Evolutionary conservation across 129 eudicot genomes (phyloP).

Genomic region (Tagetes erecta): DNA sequence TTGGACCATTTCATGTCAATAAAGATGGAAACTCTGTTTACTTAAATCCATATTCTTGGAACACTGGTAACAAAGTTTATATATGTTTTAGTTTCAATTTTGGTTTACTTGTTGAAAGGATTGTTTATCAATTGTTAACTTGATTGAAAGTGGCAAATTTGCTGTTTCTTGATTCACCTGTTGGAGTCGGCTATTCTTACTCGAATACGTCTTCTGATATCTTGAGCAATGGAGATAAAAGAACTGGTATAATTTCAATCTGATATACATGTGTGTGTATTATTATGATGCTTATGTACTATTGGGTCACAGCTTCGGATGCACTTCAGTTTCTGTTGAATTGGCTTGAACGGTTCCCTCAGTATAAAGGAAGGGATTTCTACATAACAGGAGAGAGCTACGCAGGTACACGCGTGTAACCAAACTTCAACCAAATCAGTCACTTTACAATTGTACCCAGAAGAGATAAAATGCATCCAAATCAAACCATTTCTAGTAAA

Average conservation of each 20-base stretch:
- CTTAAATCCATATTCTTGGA: constrained; percentile 88
- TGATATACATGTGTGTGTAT: not conserved
- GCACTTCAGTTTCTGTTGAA: constrained; percentile 63
- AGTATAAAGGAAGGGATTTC: constrained; percentile 91
- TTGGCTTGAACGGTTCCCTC: constrained; percentile 93
- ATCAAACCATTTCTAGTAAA: too few species aligned
- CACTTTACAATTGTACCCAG: too few species aligned
- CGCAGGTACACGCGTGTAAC: constrained; percentile 56
- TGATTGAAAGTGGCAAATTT: constrained; percentile 74
- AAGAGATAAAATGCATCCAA: too few species aligned
- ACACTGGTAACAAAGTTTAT: constrained; percentile 47
- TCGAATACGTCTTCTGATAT: constrained; percentile 79
- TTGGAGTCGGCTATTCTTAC: constrained; percentile 96
- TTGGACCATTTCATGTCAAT: constrained; percentile 89
- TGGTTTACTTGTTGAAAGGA: not conserved
- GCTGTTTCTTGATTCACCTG: constrained; percentile 87
- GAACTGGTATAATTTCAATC: constrained; percentile 65
- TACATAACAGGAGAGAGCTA: constrained; percentile 90
- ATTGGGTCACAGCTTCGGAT: constrained; percentile 64
- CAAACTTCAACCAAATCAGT: too few species aligned
- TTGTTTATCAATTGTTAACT: constrained; percentile 6
- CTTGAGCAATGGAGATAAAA: constrained; percentile 72
- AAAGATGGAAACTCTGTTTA: constrained; percentile 85
- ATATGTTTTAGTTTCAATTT: not conserved
- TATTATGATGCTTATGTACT: constrained; percentile 15